These are phyloP conservation scores for Teratosphaeria nubilosa DNA, from an alignment of 2,329 filamentous ascomycete species.

Conservation along the genomic window DNA sequence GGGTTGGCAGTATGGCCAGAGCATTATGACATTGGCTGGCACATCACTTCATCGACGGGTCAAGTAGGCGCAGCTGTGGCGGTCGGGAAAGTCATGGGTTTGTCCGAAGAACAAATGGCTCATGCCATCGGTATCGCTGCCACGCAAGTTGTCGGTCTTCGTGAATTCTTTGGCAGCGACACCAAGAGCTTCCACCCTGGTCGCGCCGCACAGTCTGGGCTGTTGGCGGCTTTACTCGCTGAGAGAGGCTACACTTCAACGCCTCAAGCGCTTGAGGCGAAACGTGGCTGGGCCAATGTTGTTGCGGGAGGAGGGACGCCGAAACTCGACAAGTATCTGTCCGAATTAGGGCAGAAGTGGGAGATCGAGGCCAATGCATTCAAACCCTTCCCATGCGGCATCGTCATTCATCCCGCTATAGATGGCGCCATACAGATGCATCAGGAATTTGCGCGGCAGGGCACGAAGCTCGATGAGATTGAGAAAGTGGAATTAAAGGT, in stretches of 20 bases:
- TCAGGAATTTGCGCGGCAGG: slow-evolving; percentile 26
- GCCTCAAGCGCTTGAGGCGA: slow-evolving; percentile 39
- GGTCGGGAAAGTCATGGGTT: slow-evolving; percentile 37
- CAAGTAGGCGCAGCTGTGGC: slow-evolving; percentile 45
- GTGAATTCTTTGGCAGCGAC: slow-evolving; percentile 47
- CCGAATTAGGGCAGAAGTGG: slow-evolving; percentile 33
- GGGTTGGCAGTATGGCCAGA: slow-evolving; percentile 44
- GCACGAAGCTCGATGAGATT: slow-evolving; percentile 25
- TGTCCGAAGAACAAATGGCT: slow-evolving; percentile 32
- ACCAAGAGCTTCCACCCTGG: slow-evolving; percentile 48
- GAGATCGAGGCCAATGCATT: slow-evolving; percentile 46
- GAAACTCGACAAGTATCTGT: slow-evolving; percentile 30
- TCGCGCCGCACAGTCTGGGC: slow-evolving; percentile 42
- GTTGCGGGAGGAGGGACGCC: slow-evolving; percentile 33
- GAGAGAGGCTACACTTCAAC: slow-evolving; percentile 41
- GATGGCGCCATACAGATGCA: slow-evolving; percentile 42
- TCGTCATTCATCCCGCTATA: slow-evolving; percentile 47
- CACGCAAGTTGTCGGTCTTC: slow-evolving; percentile 44
- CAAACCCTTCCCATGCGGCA: slow-evolving; percentile 49
- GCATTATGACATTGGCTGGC: slow-evolving; percentile 48
- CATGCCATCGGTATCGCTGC: slow-evolving; percentile 45
- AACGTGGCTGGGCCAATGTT: slow-evolving; percentile 45
- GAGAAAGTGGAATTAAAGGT: slow-evolving; percentile 34
- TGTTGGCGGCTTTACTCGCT: slow-evolving; percentile 39
- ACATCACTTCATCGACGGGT: slow-evolving; percentile 45